phyloP scores from a whole-genome alignment of 192 early-diverging fungal genomes.

The Umbelopsis vinacea region DNA sequence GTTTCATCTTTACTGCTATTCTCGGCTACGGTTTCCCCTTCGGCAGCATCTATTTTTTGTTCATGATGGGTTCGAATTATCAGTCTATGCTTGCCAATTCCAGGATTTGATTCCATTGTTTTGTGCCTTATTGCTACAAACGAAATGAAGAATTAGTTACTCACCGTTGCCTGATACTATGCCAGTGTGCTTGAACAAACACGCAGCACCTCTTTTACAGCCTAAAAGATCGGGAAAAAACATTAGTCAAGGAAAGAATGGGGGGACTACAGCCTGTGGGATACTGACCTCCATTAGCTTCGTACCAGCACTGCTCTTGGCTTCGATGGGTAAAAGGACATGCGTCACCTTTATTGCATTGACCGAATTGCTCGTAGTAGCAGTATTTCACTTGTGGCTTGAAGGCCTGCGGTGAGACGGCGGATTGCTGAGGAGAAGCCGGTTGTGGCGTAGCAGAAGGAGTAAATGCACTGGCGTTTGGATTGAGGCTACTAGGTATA shows the following conservation, averaged over 20 bases:
- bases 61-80: not conserved
- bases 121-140: not conserved
- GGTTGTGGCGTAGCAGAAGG: not conserved
- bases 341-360: conserved; percentile 10
- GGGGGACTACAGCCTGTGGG: not conserved
- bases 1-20: not conserved
- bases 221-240: not conserved
- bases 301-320: conserved; percentile 11
- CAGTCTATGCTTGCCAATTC: conserved; percentile 8
- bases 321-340: conserved; percentile 9
- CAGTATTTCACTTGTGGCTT: conserved; percentile 13
- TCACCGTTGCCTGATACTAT: not conserved
- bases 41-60: conserved; percentile 3
- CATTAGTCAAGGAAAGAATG: not conserved
- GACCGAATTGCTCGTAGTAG: conserved; percentile 5
- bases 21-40: not conserved
- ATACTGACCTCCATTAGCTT: conserved; percentile 10
- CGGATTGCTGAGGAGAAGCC: not conserved
- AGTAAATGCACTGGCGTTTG: conserved; percentile 6
- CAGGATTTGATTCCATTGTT: not conserved
- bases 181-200: conserved; percentile 17
- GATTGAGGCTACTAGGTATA: not conserved
- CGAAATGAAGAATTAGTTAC: not conserved
- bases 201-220: conserved; percentile 6
- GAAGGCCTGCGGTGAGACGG: not conserved